Base-by-base conservation (phyloP, 2,329 filamentous ascomycete species). In the Fusarium circinatum region DNA sequence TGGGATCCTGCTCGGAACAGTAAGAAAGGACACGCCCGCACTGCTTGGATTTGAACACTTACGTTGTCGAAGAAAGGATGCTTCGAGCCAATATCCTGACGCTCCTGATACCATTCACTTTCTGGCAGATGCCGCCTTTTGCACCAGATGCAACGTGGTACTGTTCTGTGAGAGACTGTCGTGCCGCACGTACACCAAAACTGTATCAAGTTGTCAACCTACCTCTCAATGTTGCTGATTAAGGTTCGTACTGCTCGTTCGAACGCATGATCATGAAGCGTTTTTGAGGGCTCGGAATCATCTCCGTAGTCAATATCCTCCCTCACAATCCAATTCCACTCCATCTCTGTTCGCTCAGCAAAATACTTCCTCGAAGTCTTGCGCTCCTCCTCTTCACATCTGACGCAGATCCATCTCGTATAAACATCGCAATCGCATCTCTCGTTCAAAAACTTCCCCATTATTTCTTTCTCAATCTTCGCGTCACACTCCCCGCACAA, bases 61-160 rank as follows among this genome's bases (percentile, higher is more conserved):
- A 71, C 74, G 8, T 75, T 20, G 7, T 76, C 71, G 26, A 76
- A 75, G 26, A 61, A 76, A 0, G 73, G 73, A 34, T 70, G 42
- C 10, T 51, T 65, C 0, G 32, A 42, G 3, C 68, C 52, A 26
- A 56, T 3, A 3, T 56, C 36, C 2, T 52, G 9, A 5, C 14
- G 51, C 11, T 70, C 68, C 0, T 36, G 10, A 5, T 24, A 11
- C 73, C 74, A 76, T 28, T 76, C 45, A 1, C 11, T 17, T 17
- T 76, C 68, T 34, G 59, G 62, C 0, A 68, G 18, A 26, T 76
- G 74, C 1, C 71, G 62, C 4, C 74, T 59, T 41, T 48, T 75
- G 18, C 74, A 76, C 74, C 68, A 75, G 5, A 54, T 75, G 8
- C 74, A 76, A 11, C 74, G 58, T 0, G 64, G 34, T 0, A 52